Base-by-base conservation (phyloP, 768 basidiomycete genomes). In the Rhodocollybia butyracea region DNA sequence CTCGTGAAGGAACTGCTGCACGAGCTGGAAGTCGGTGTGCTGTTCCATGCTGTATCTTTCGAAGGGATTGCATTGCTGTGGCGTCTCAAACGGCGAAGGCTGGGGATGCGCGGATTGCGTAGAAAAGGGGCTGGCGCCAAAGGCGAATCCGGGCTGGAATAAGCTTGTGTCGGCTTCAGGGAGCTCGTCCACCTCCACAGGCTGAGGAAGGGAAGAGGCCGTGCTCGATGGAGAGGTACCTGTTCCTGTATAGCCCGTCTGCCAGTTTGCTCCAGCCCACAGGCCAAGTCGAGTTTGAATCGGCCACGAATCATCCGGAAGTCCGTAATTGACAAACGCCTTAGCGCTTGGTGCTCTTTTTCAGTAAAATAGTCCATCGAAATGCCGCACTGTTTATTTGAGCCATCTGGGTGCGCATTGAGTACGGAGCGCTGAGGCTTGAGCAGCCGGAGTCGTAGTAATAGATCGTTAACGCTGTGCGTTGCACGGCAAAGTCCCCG, bases 301-400 rank as follows among this genome's bases (percentile, higher is more conserved):
- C 15, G 40, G 38, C 39, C 41, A 53, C 19, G 51, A 53, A 30
- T 50, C 34, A 22, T 50, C 48, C 26, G 34, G 22, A 26, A 48
- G 46, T 5, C 70, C 67, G n/a, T 61, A 62, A 2, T 66, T 65
- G 5, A 66, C 60, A 13, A 69, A 61, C 4, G 79, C 79, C 43
- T 72, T 68, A 2, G 75, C 78, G 48, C 78, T 80, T 0, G 80
- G 82, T 0, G 81, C 73, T 3, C 82, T 76, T 24, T 82, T 75
- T 36, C 75, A n/a, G n/a, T n/a, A n/a, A n/a, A n/a, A n/a, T n/a
- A n/a, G n/a, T n/a, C n/a, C n/a, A n/a, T n/a, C n/a, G n/a, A n/a
- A n/a, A n/a, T n/a, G n/a, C n/a, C n/a, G n/a, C n/a, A n/a, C n/a
- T n/a, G n/a, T n/a, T n/a, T n/a, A n/a, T n/a, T n/a, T n/a, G n/a